Evolutionary conservation across 805 yeast species (phyloP), one percentile per base, ranked within the genome.

Genomic region (Wickerhamiella lipophila): DNA sequence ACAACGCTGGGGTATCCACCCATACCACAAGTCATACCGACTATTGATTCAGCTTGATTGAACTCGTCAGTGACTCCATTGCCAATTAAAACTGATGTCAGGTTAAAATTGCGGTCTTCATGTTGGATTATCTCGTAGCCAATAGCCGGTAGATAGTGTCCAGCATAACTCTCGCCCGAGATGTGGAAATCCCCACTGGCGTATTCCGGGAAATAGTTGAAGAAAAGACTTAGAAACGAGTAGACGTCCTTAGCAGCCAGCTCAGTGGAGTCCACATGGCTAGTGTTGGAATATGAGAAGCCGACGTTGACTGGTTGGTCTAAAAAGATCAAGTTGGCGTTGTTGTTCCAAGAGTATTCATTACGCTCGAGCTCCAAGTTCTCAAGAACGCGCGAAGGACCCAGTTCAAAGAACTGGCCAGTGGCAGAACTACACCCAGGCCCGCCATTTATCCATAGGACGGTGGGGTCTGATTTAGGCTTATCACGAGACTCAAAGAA

Each of bases 281-380:
- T 49, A 42, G 53, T 15, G 35, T 46, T 47, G 36, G 55, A 83
- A 67, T 89, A 87, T 0, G 96, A 87, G 69, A 78, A 89, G 30
- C 97, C 98, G 29, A 86, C 96, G 53, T 85, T 85, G 49, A 88
- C 86, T 8, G 97, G 98, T 67, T 89, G 96, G 65, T 89, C 97
- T 53, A 89, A 72, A 71, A 83, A 92, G 55, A 92, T 82, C 35
- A 89, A 86, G 19, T 92, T 77, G 32, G 98, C 97, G 63, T 88
- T 88, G 60, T 74, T 70, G 67, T 88, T 89, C 98, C 98, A 89
- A 1, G 96, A 78, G 68, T 78, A 68, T 27, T 94, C 94, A 68
- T 89, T 89, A 64, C 68, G 70, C 22, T 92, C 92, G 58, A 81
- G 79, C 57, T 83, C 68, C 47, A 78, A 65, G 49, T 81, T 75